Conservation (phyloP, 176 grass and related monocot species). For the Carex pumila region DNA sequence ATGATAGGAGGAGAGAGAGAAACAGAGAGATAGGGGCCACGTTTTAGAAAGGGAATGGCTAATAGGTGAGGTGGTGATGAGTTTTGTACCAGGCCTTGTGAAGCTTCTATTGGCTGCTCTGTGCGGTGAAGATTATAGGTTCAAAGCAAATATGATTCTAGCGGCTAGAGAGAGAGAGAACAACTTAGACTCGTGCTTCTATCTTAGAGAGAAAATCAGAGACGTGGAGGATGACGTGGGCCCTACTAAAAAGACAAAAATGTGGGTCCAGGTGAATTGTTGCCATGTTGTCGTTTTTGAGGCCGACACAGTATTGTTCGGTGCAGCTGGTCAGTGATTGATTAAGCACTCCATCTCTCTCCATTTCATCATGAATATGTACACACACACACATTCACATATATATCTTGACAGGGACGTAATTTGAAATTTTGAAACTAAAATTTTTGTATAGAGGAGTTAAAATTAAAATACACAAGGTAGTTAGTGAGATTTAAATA, state of each 20-base stretch:
- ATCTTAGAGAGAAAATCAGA: neutral
- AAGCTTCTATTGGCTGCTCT: conserved; percentile 10
- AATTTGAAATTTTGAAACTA: too few relatives aligned
- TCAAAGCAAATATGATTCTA: neutral
- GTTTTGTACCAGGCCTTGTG: neutral
- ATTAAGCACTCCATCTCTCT: neutral
- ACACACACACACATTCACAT: too few relatives aligned
- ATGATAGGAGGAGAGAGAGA: conserved; percentile 4
- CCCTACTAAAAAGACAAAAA: conserved; percentile 7
- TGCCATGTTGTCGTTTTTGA: conserved; percentile 8
- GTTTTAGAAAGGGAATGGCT: neutral
- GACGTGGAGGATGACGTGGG: neutral
- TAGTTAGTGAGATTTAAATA: too few relatives aligned
- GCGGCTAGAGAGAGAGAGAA: neutral
- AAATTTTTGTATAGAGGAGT: too few relatives aligned
- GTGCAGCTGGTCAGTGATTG: neutral
- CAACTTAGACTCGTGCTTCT: conserved; percentile 6
- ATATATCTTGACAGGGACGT: neutral
- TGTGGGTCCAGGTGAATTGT: conserved; percentile 4
- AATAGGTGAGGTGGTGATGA: conserved; percentile 12
- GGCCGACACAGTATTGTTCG: neutral
- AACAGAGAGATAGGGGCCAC: neutral
- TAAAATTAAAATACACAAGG: too few relatives aligned
- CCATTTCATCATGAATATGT: neutral
- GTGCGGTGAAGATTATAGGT: neutral